phyloP scores from a whole-genome alignment of 371 early-diverging fungal genomes.

The Actinomucor elegans region DNA sequence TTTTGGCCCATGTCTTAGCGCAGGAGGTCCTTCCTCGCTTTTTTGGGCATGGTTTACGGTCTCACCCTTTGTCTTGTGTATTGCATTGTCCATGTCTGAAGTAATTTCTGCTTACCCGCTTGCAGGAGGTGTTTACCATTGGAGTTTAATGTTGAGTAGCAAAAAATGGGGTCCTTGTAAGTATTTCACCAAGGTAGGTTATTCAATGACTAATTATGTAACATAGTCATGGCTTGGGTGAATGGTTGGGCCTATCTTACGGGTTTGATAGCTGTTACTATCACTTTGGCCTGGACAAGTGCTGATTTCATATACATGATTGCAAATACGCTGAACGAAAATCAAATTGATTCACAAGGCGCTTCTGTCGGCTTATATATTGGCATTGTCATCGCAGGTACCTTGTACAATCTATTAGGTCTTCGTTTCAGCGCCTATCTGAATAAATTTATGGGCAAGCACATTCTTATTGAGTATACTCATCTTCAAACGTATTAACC shows the following conservation, averaged over 20 bases:
- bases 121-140: constrained; percentile 37
- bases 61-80: constrained; percentile 35
- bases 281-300: constrained; percentile 34
- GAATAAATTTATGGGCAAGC: constrained; percentile 23
- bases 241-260: constrained; percentile 33
- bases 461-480: no score
- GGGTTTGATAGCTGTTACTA: constrained; percentile 25
- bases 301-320: constrained; percentile 28
- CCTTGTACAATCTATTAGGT: constrained; percentile 25
- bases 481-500: no score
- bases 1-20: constrained; percentile 27
- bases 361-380: constrained; percentile 37
- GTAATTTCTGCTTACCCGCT: constrained; percentile 36
- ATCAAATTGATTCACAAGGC: constrained; percentile 21
- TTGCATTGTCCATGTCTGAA: constrained; percentile 39
- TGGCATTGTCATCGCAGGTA: constrained; percentile 17
- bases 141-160: constrained; percentile 33
- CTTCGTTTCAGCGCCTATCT: constrained; percentile 23
- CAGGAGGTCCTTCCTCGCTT: constrained; percentile 40
- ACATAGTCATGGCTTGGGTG: constrained; percentile 41
- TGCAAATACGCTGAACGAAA: constrained; percentile 18
- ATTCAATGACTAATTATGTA: no score
- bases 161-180: constrained; percentile 42
- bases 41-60: constrained; percentile 41
- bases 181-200: not conserved